Base-by-base conservation (phyloP, 371 early-diverging fungal species). In the Rhizopus delemar region DNA sequence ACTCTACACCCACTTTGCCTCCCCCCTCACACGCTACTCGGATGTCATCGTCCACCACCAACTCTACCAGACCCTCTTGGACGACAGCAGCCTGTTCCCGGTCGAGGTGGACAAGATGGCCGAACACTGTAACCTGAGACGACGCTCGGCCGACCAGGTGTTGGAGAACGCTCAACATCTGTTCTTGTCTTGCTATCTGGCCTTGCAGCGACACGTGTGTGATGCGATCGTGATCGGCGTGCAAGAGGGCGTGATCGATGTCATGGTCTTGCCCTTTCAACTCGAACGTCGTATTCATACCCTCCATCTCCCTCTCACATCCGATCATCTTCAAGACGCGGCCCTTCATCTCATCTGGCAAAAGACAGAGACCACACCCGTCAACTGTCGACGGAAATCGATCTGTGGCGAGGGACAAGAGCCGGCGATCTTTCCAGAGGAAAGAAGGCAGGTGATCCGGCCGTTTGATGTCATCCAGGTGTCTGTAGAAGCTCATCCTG, bases 1-100 rank as follows among this genome's bases (percentile, higher is more conserved):
- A 0, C 72, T 92, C 35, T 94, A 93, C 69, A 93, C 95, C 0
- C 92, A 94, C 67, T 94, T 94, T 71, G 91, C 93, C 3, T 92
- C 91, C 5, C 99, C 99, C 1, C 93, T 96, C 28, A 86, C 94
- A 15, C 82, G 97, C 51, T 97, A 96, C 70, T 90, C 97, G n/a
- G 97, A 97, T 73, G 71, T 96, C 31, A 71, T 98, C 46, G 98
- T 98, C 0, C 99, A 98, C 64, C 88, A 97, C 6, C 80, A 83
- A 50, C 57, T 91, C 11, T 73, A 77, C 29, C 65, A 68, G 3
- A 56, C 59, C 8, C 31, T 73, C 3, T 59, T 59, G 5, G 68
- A 69, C 46, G 65, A 67, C 46, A 63, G 67, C 53, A 85, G 77
- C 51, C 85, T 83, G 41, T 49, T 80, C 7, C 57, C 72, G 13